phyloP scores from a whole-genome alignment of 495 filamentous ascomycete genomes.

The Podospora australis region DNA sequence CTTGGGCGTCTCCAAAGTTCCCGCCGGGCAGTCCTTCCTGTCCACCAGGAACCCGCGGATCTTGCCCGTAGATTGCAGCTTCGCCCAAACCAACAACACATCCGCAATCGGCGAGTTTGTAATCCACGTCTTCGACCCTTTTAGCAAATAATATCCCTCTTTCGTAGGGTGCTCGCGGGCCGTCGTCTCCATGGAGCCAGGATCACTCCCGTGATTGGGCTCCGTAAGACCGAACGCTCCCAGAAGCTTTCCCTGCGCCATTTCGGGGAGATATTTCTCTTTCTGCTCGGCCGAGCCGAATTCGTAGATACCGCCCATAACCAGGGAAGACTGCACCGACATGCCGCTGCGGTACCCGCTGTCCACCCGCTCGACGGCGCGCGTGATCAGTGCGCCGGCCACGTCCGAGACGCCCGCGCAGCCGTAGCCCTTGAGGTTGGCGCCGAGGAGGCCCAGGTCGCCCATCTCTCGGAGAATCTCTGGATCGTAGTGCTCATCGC shows the following conservation, averaged over 20 bases:
- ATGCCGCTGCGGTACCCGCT: slow-evolving; percentile 93
- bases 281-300: slow-evolving; percentile 88
- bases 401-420: slow-evolving; percentile 93
- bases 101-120: slow-evolving; percentile 96
- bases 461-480: slow-evolving; percentile 93
- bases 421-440: slow-evolving; percentile 85
- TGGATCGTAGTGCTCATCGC: slow-evolving; percentile 86
- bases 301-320: slow-evolving; percentile 95
- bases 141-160: slow-evolving; percentile 74
- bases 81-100: slow-evolving; percentile 89
- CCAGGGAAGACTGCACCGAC: slow-evolving; percentile 91
- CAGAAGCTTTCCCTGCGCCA: slow-evolving; percentile 81
- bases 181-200: slow-evolving; percentile 88
- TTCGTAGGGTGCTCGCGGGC: slow-evolving; percentile 84
- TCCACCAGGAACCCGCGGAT: slow-evolving; percentile 94
- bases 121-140: slow-evolving; percentile 95
- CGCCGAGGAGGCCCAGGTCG: slow-evolving; percentile 82
- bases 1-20: slow-evolving; percentile 83
- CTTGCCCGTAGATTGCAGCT: slow-evolving; percentile 81
- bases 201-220: slow-evolving; percentile 96
- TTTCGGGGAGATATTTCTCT: slow-evolving; percentile 71
- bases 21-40: slow-evolving; percentile 69
- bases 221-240: slow-evolving; percentile 95
- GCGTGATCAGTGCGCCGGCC: slow-evolving; percentile 85
- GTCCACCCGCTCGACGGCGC: slow-evolving; percentile 94